Conservation (phyloP, 164 flowering plant species). For the Dillenia turbinata region DNA sequence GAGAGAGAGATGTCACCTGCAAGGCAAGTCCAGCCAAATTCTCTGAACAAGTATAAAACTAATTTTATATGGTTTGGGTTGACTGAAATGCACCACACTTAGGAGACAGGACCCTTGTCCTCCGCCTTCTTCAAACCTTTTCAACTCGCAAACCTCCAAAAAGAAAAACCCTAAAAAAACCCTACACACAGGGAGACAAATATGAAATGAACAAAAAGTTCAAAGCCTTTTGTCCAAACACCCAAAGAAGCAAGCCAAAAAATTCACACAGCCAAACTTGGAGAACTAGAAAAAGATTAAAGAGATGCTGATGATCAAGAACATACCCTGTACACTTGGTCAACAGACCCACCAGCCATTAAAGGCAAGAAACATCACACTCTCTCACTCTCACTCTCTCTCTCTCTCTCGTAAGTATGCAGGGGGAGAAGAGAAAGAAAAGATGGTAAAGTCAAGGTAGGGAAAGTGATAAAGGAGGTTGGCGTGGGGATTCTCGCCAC, state of each 20-base stretch:
- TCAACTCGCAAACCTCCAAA: conserved; percentile 6
- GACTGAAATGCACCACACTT: conserved; percentile 38
- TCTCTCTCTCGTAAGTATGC: too few species aligned
- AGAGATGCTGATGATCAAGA: background rate
- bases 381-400: too few species aligned
- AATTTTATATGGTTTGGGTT: conserved; percentile 11
- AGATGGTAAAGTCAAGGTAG: too few species aligned
- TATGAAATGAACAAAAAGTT: conserved; percentile 1
- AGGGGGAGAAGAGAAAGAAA: too few species aligned
- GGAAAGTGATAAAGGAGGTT: too few species aligned
- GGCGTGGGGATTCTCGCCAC: too few species aligned
- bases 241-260: background rate
- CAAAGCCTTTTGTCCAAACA: background rate
- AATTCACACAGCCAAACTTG: conserved; percentile 1
- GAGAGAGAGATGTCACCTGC: background rate
- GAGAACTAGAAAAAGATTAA: background rate
- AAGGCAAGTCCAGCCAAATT: conserved; percentile 12
- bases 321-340: too few species aligned
- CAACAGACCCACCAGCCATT: too few species aligned
- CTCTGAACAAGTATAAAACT: conserved; percentile 1
- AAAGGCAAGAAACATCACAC: too few species aligned
- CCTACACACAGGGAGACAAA: background rate
- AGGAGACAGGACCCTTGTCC: conserved; percentile 48
- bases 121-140: conserved; percentile 24
- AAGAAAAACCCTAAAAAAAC: background rate